These are phyloP conservation scores for Blastomyces emzantsi DNA, from an alignment of 2,329 filamentous ascomycete genomes.

Conservation along the genomic window DNA sequence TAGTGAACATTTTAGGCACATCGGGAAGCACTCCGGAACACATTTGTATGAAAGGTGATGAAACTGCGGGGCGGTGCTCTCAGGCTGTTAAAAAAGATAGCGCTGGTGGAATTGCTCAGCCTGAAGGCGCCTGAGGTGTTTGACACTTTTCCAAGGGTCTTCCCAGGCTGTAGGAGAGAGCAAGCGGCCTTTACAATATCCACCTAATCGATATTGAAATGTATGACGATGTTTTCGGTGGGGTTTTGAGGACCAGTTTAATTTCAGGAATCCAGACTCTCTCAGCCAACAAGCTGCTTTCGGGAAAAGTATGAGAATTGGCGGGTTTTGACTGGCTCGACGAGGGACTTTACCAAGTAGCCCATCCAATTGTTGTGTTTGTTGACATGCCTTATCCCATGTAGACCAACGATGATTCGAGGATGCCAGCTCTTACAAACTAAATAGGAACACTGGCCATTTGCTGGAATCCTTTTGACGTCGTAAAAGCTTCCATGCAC, in stretches of 20 bases:
- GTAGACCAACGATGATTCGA: slow-evolving; percentile 7
- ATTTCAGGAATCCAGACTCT: not conserved
- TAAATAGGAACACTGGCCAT: not conserved
- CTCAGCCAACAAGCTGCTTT: not conserved
- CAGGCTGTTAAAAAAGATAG: not conserved
- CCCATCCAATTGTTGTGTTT: slow-evolving; percentile 6
- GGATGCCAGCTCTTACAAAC: not conserved
- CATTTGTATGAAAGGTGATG: not conserved
- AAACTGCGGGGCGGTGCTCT: not conserved
- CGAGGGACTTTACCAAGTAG: not conserved
- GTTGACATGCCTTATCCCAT: slow-evolving; percentile 2
- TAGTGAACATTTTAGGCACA: slow-evolving; percentile 1
- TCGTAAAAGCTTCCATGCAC: slow-evolving; percentile 3
- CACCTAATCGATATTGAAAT: not conserved
- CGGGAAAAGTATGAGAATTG: not conserved
- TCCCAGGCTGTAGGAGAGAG: not conserved
- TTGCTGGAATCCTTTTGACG: not conserved
- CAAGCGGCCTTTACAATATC: not conserved
- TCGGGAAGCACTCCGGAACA: not conserved
- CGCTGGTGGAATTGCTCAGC: not conserved
- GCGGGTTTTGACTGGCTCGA: slow-evolving; percentile 3
- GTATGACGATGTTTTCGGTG: slow-evolving; percentile 4
- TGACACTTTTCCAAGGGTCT: not conserved
- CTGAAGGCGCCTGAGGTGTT: not conserved
- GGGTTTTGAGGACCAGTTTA: slow-evolving; percentile 1